Evolutionary conservation across 345 rosid species (phyloP), one percentile per base, ranked within the genome.

Genomic region (Adansonia digitata): DNA sequence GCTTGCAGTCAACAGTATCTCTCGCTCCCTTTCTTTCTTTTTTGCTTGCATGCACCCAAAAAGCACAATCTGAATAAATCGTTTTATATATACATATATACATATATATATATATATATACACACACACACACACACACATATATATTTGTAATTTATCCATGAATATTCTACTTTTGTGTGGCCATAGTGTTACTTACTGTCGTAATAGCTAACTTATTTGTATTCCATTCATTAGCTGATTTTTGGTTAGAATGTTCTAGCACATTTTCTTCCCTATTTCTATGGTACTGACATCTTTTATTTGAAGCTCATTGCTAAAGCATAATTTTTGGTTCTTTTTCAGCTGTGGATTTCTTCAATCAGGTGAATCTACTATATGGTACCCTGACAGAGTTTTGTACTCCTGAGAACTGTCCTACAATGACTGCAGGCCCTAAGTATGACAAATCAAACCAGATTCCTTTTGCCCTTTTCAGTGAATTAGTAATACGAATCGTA

Each of bases 401-500:
- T 77, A 95, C 98, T 13, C 87, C 94, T 37, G 97, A 91, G 81
- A 91, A 86, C 81, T 95, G 99, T 79, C 93, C 99, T 81, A 93
- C 99, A 69, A 95, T 95, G 99, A 87, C 93, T 75, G 99, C 99
- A 70, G 99, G 99, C 72, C 98, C 99, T 83, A 95, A 93, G 99
- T 95, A 95, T 79, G 88, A 73, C 77, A 56, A 71, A 68, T 29
- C 69, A 74, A 77, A 45, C 78, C 53, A 70, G 37, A 46, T 29
- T 49, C 73, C 60, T 27, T 31, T 15, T 67, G n/a, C 39, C 35
- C 10, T 17, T 29, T 77, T 24, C 40, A 6, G 14, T 26, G 26
- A 26, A 69, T 48, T 69, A 48, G 57, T 48, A 0, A 14, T 31
- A 48, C 15, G 27, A 37, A 29, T 69, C 26, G 24, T 56, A 43